Conservation (phyloP, 1,284 basidiomycete genomes). For the Ustilago bromivora region DNA sequence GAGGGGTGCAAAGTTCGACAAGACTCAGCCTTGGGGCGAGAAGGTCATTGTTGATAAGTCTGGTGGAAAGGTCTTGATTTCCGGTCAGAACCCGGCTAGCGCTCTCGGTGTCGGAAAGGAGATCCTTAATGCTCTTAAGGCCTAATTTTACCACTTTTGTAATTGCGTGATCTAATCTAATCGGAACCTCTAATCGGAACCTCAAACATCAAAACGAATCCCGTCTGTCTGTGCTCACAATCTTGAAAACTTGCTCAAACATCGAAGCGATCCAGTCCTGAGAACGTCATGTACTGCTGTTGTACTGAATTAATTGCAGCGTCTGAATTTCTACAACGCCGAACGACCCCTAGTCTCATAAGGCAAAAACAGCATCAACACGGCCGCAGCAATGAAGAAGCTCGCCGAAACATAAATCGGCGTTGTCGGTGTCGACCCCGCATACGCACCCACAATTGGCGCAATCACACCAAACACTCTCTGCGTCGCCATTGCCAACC, state of each 20-base stretch:
- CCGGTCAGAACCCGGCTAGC: slow-evolving; percentile 72
- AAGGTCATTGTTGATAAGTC: slow-evolving; percentile 72
- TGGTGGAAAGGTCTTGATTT: slow-evolving; percentile 40
- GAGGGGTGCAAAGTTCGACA: slow-evolving; percentile 77
- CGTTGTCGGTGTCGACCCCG: slow-evolving; percentile 70
- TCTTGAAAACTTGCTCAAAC: neutral
- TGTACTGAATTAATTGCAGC: neutral
- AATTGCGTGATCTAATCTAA: neutral
- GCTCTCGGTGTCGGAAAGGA: slow-evolving; percentile 48
- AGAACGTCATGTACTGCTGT: neutral
- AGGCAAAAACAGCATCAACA: slow-evolving; percentile 78
- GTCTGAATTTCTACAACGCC: slow-evolving; percentile 18
- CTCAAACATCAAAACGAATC: neutral
- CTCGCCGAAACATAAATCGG: slow-evolving; percentile 80
- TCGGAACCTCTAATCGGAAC: neutral
- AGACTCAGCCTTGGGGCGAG: slow-evolving; percentile 73
- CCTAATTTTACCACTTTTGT: slow-evolving; percentile 3
- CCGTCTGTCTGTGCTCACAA: neutral
- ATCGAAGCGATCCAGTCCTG: neutral
- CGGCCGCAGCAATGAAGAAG: slow-evolving; percentile 76
- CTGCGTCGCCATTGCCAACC: slow-evolving; percentile 75
- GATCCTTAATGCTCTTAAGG: slow-evolving; percentile 47
- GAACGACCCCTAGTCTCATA: slow-evolving; percentile 73
- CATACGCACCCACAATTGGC: slow-evolving; percentile 77
- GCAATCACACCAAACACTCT: slow-evolving; percentile 78